phyloP scores from a whole-genome alignment of 495 filamentous ascomycete species.

The Trichoderma virens region DNA sequence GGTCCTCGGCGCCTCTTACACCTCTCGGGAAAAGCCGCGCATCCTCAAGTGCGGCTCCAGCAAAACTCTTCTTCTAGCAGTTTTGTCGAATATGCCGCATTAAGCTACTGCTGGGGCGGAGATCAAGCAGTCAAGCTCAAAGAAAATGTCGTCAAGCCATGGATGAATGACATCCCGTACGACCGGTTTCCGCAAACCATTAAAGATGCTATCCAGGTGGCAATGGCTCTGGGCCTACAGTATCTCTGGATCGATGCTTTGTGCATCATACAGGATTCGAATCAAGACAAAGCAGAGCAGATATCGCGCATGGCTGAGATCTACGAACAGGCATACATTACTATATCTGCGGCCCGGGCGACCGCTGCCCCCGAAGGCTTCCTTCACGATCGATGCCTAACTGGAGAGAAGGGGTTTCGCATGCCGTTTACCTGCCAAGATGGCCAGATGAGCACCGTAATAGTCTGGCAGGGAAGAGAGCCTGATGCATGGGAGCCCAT shows the following conservation, averaged over 20 bases:
- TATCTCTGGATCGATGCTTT: conserved; percentile 24
- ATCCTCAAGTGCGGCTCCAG: neutral
- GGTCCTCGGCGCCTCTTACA: neutral
- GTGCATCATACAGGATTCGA: conserved; percentile 22
- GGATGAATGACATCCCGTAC: neutral
- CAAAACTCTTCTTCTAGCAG: neutral
- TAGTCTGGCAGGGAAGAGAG: neutral
- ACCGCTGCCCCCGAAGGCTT: conserved; percentile 8
- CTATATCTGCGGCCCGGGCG: conserved; percentile 10
- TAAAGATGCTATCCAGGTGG: conserved; percentile 10
- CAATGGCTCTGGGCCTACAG: conserved; percentile 12
- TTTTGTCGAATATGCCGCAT: conserved; percentile 4
- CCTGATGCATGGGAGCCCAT: neutral
- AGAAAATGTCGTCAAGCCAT: neutral
- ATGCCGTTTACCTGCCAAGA: neutral
- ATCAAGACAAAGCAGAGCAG: conserved; percentile 14
- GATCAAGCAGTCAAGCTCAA: neutral
- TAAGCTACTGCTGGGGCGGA: conserved; percentile 12
- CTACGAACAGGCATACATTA: conserved; percentile 13
- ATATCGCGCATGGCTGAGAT: conserved; percentile 16
- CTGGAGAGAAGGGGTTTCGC: neutral
- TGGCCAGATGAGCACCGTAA: neutral
- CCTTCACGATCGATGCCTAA: neutral
- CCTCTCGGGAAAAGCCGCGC: neutral
- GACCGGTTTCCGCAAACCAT: conserved; percentile 9